Conservation (phyloP, 345 rosid species). For the Excoecaria cochinchinensis region DNA sequence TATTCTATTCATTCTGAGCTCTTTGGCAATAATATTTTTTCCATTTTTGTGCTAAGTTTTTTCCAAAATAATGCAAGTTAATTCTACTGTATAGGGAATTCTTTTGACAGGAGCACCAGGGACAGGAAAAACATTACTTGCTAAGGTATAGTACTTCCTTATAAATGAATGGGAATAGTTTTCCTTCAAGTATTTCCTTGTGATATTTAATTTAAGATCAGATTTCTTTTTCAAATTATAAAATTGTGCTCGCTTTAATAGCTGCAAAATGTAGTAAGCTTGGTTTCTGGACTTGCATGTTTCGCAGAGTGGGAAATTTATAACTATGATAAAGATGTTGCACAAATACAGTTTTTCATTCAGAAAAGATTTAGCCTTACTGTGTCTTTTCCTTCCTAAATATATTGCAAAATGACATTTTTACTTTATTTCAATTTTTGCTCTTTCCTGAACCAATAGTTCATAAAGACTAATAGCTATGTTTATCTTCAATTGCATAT, state of each 20-base stretch:
- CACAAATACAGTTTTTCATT: neutral
- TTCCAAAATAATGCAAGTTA: neutral
- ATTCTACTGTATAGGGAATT: conserved; percentile 65
- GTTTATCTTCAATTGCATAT: neutral
- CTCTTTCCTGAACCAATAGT: neutral
- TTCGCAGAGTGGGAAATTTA: neutral
- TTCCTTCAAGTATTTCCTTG: neutral
- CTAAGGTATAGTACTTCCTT: conserved; percentile 57
- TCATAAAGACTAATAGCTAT: neutral
- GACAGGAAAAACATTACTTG: conserved; percentile 96
- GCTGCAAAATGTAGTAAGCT: neutral
- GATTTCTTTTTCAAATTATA: neutral
- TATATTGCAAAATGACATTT: neutral
- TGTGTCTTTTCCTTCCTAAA: neutral
- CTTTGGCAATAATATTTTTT: neutral
- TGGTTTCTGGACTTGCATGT: neutral
- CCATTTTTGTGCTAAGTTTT: neutral
- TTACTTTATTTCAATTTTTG: neutral
- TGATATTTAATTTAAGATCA: neutral
- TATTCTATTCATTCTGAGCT: neutral
- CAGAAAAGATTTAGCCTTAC: neutral
- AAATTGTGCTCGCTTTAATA: neutral
- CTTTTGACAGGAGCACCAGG: conserved; percentile 99
- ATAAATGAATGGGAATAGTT: neutral
- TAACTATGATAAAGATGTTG: neutral